A percentile compares a stretch with the other conserved stretches of the same genome.
Evolutionary conservation across 495 filamentous ascomycete species (phyloP).

Genomic region (Tuber microsphaerosporum): DNA sequence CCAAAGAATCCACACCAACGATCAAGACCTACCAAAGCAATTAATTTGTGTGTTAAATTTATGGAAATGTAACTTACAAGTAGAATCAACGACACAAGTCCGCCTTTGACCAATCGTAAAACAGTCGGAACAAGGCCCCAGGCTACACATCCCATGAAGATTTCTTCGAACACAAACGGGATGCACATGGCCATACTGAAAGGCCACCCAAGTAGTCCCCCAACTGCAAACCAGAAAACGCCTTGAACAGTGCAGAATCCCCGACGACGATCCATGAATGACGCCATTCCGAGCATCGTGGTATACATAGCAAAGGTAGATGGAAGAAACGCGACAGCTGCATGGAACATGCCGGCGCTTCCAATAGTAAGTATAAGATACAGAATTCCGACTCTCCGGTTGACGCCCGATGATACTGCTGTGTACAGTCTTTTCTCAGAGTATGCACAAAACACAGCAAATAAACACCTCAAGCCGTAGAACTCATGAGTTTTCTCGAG

Average conservation of each 20-base stretch:
- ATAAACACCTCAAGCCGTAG: conserved; percentile 68
- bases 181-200: conserved; percentile 75
- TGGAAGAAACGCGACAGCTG: conserved; percentile 77
- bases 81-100: conserved; percentile 57
- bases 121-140: conserved; percentile 53
- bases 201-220: conserved; percentile 87
- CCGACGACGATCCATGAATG: conserved; percentile 78
- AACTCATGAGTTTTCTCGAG: conserved; percentile 62
- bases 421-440: conserved; percentile 75
- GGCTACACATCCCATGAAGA: conserved; percentile 55
- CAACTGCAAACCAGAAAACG: conserved; percentile 88
- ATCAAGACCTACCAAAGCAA: conserved; percentile 46
- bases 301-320: conserved; percentile 97
- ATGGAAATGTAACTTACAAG: conserved; percentile 53
- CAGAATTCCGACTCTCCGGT: conserved; percentile 70
- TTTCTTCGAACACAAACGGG: conserved; percentile 76
- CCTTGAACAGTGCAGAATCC: conserved; percentile 69
- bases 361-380: conserved; percentile 68
- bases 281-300: conserved; percentile 73
- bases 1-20: conserved; percentile 63
- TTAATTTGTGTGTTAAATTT: conserved; percentile 24
- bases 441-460: conserved; percentile 68
- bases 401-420: conserved; percentile 63
- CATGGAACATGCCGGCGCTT: conserved; percentile 88
- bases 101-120: conserved; percentile 59